Percentiles rank a stretch among this genome's conserved stretches.
Conservation (phyloP, 176 grass and related monocot genomes). For the Aegilops tauschii region DNA sequence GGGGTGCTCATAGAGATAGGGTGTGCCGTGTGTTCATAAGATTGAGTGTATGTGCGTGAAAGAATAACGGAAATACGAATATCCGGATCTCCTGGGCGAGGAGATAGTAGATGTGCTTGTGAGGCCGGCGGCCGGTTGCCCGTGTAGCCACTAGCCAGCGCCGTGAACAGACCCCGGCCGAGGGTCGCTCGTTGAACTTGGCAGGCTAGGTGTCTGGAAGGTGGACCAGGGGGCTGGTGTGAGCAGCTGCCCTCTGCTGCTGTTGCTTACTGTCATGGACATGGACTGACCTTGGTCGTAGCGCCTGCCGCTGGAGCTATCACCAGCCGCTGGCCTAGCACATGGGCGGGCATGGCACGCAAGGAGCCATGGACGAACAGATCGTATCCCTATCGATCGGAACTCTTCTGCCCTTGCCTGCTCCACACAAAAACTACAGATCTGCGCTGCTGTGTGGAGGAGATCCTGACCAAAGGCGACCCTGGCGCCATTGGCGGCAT, state of each 20-base stretch:
- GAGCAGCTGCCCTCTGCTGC: not conserved
- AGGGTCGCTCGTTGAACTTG: not conserved
- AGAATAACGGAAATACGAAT: too few relatives aligned
- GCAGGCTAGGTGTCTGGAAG: not conserved
- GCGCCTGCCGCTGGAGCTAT: not conserved
- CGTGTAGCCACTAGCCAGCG: too few relatives aligned
- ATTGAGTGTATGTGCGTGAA: too few relatives aligned
- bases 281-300: not conserved
- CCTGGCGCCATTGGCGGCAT: conserved; percentile 21
- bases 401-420: not conserved
- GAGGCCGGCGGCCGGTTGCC: too few relatives aligned
- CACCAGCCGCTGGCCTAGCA: not conserved
- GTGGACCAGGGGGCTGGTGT: too few relatives aligned
- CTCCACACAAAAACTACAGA: not conserved
- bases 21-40: too few relatives aligned
- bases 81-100: too few relatives aligned
- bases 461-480: not conserved
- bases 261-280: not conserved
- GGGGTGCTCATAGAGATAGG: too few relatives aligned
- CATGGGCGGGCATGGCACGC: not conserved
- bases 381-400: not conserved
- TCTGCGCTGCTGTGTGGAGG: not conserved
- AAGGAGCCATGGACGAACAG: not conserved
- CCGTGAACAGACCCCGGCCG: too few relatives aligned
- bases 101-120: too few relatives aligned